Percentiles rank a stretch among this genome's conserved stretches.
These are phyloP conservation scores for Forsythia viridissima DNA, from an alignment of 257 asterid genomes.

Conservation along the genomic window DNA sequence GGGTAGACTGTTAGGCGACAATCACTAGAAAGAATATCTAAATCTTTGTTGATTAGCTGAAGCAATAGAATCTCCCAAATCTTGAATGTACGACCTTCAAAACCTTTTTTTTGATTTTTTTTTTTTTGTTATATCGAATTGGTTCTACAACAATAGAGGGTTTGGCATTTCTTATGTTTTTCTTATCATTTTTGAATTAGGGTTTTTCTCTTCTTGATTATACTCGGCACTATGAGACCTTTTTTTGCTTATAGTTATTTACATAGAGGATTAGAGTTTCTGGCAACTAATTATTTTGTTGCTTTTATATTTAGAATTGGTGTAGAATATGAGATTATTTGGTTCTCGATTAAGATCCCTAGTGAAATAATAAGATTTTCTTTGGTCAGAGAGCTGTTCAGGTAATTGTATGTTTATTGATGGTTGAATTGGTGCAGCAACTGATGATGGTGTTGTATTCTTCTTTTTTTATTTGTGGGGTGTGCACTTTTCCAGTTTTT, in stretches of 20 bases:
- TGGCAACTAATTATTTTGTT: neutral
- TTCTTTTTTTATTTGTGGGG: neutral
- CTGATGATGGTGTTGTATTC: constrained; percentile 19
- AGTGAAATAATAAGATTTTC: constrained; percentile 63
- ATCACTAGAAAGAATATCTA: too few species aligned
- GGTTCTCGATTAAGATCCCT: constrained; percentile 34
- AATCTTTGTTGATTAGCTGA: too few species aligned
- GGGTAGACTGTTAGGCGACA: too few species aligned
- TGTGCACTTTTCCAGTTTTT: constrained; percentile 17
- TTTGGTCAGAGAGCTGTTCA: constrained; percentile 38
- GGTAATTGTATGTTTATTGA: neutral
- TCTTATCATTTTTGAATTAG: constrained; percentile 25
- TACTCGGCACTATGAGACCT: neutral
- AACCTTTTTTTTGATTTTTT: too few species aligned
- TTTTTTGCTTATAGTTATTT: neutral
- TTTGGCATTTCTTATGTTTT: constrained; percentile 1
- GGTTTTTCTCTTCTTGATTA: constrained; percentile 30
- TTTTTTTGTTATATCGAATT: too few species aligned
- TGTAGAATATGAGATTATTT: constrained; percentile 3
- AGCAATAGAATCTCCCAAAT: too few species aligned
- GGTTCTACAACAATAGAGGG: too few species aligned
- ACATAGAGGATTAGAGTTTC: constrained; percentile 14
- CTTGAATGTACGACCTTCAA: too few species aligned
- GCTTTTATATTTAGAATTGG: neutral
- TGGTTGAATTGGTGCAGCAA: neutral